Base-by-base conservation (phyloP, 176 grass and related monocot genomes). In the Avena eriantha region DNA sequence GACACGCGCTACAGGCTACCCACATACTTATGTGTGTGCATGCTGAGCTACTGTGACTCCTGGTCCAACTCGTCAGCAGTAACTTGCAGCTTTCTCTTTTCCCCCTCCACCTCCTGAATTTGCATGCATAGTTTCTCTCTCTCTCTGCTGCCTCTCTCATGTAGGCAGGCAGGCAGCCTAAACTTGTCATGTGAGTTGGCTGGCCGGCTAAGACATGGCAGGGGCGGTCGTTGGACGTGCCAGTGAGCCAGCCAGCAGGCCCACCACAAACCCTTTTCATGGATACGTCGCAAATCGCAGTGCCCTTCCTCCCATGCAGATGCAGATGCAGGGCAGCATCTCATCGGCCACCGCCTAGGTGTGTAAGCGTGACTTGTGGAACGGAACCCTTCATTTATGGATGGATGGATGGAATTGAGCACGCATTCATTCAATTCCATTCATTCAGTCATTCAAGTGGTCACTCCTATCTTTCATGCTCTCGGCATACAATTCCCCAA, bases 151-250 rank as follows among this genome's bases (percentile, higher is more conserved):
- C 82, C 61, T 41, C 61, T 41, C 6, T 7, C 6, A 85, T 85
- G 90, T 77, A 41, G 39, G 39, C 39, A 41, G 39, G 39, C 77
- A 81, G 41, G 41, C 82, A 16, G 54, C 45, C 82, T 86, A 88
- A 77, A 56, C 82, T 78, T 86, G 61, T 88, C 64, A 86, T 78
- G 90, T 86, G 90, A 85, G 33, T 85, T 85, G 90, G 82, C 90
- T 33, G 73, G 67, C 82, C 67, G n/a, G 87, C 69, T 77, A 43
- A 17, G 82, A 54, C 63, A 71, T 82, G 86, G 86, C 90, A 86
- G 70, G 54, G 29, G 61, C 78, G 31, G 77, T 85, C 53, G 70
- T 88, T 78, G 78, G 86, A 18, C 77, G 51, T 73, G 77, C 50
- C 86, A 88, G 72, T 9, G 78, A 64, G 18, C 55, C 84, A 86